Base-by-base conservation (phyloP, 768 basidiomycete genomes). In the Kwoniella europaea region DNA sequence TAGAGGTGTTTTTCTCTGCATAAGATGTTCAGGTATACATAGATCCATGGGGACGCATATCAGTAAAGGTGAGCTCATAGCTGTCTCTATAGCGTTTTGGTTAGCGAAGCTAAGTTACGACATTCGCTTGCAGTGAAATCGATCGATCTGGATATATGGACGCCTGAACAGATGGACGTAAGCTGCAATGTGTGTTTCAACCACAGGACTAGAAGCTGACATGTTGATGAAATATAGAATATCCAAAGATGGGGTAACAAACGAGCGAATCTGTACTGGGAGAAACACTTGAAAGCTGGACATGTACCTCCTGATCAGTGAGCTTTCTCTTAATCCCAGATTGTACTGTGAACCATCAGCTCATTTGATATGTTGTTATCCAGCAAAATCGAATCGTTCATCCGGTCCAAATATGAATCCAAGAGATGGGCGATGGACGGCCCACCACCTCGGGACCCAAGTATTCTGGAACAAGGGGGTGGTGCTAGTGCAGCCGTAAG, bases 1-100 rank as follows among this genome's bases (percentile, higher is more conserved):
- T 60, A 94, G 93, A 29, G 96, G 96, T 24, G 91, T 94, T 1
- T 97, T 94, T 81, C 86, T 98, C 50, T 99, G 96, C 82, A 97
- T 99, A 74, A 89, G 96, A 69, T 99, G 96, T 85, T 98, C 95
- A 15, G 96, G 96, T 35, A 92, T 98, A 68, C 96, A 99, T 84
- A 90, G 96, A 54, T 91, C 93, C 52, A 94, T 99, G 93, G 96
- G 96, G 70, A 98, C 96, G 0, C 96, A 99, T 84, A 97, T 98
- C 83, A 92, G 92, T 85, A 92, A 91, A 81, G 82, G 83, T 83
- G 52, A 62, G 76, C 65, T 9, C 6, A 29, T 59, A 15, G 13
- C 42, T n/a, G 10, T 50, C 46, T 18, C 18, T 18, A 2, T 16
- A 13, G 46, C 46, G 10, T 4, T 18, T 16, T 3, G 46, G 13